Conservation (phyloP, 1,284 basidiomycete genomes). For the Vanrija humicola region DNA sequence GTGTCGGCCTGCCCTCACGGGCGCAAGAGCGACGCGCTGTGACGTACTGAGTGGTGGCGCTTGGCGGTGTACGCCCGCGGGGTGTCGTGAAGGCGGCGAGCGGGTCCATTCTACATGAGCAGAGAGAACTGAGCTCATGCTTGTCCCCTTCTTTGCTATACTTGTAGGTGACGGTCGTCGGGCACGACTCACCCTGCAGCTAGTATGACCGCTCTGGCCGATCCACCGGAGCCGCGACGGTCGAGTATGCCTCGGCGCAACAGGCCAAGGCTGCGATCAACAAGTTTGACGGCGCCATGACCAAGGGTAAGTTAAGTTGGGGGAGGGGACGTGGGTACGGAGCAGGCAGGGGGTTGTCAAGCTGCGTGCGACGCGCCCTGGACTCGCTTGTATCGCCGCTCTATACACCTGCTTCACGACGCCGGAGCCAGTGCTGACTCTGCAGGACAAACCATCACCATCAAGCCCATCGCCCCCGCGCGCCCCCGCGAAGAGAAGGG, state of each 20-base stretch:
- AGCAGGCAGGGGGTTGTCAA: no score
- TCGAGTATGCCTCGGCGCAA: slow-evolving; percentile 72
- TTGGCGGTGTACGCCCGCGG: not conserved
- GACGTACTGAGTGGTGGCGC: no score
- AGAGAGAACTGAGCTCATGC: slow-evolving; percentile 19
- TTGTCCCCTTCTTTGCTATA: slow-evolving; percentile 21
- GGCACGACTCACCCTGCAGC: slow-evolving; percentile 15
- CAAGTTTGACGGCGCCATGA: slow-evolving; percentile 81
- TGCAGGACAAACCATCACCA: slow-evolving; percentile 74
- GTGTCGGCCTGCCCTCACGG: no score
- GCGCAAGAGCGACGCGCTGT: not conserved
- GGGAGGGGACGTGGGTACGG: not conserved
- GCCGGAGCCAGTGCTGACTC: not conserved
- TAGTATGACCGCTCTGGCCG: slow-evolving; percentile 95
- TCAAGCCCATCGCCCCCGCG: slow-evolving; percentile 54
- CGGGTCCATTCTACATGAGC: not conserved
- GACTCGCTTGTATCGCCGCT: not conserved
- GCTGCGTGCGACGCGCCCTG: not conserved
- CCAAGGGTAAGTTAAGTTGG: slow-evolving; percentile 65
- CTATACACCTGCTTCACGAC: no score
- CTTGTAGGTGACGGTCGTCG: slow-evolving; percentile 20
- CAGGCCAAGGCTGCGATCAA: slow-evolving; percentile 82
- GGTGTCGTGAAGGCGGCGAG: not conserved
- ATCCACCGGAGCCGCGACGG: slow-evolving; percentile 75
- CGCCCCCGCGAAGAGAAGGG: slow-evolving; percentile 1